Base-by-base conservation (phyloP, 1,139 yeast genomes). In the Geotrichum aggregatum region DNA sequence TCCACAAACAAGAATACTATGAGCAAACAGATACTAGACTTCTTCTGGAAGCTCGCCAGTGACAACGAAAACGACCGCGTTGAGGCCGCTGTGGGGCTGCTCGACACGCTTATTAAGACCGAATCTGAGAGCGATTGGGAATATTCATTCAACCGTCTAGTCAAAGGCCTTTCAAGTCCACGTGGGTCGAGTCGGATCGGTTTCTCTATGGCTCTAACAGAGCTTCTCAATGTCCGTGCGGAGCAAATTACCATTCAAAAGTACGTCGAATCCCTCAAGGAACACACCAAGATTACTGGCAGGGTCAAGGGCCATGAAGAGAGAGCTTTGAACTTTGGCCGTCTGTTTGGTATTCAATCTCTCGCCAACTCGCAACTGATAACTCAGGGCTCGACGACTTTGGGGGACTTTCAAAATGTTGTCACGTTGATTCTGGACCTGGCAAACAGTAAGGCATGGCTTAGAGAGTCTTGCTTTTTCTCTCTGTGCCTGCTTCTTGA, bases 101-200 rank as follows among this genome's bases (percentile, higher is more conserved):
- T 91, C 56, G 73, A 78, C 28, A 89, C 86, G 50, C 64, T 73
- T 8, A 67, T 69, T 1, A 77, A 68, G 10, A 70, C 70, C 11
- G 68, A 79, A 50, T 66, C 72, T 7, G 70, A 70, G 19, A 72
- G 73, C 2, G 96, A 89, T 63, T 88, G 94, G 89, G 78, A 79
- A 49, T 91, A 92, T 65, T 94, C 95, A 0, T 71, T 87, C 54
- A 79, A 79, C 56, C 77, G 98, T 63, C 74, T 92, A 56, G 76
- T 87, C 54, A 83, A 82, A 60, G 98, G 98, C 47, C 73, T 92
- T 44, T 76, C 87, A 8, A 85, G 96, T 11, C 78, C 89, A 18
- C 78, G 94, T 63, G 95, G 87, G 43, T 77, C 89, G 47, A 95
- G 96, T 1, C 73, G 97, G 54, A 71, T 87, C 41, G 98, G 98